Conservation (phyloP, 176 grass and related monocot genomes). For the barley (Hordeum vulgare) region DNA sequence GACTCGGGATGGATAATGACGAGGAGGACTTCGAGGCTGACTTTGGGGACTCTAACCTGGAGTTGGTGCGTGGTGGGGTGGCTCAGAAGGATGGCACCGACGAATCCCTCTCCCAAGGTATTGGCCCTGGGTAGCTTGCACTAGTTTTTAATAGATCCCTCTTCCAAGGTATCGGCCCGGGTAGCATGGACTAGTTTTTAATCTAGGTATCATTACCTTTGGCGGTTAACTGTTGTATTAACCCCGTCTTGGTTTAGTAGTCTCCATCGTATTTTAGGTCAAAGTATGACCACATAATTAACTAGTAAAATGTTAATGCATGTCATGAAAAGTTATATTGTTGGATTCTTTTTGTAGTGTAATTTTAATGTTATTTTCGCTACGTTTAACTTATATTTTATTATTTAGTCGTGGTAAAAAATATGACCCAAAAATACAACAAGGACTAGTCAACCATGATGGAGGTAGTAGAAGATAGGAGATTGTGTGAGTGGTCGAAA, state of each 20-base stretch:
- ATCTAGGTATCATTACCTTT: neutral
- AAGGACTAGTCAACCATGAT: no score
- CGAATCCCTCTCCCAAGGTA: slow-evolving; percentile 45
- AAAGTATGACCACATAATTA: no score
- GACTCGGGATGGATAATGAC: neutral
- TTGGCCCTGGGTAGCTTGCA: neutral
- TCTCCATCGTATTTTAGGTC: no score
- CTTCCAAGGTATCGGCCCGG: slow-evolving; percentile 25
- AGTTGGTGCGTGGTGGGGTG: neutral
- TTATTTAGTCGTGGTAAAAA: no score
- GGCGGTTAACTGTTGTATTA: no score
- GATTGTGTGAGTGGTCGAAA: no score
- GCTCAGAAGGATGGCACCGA: neutral
- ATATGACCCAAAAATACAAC: no score
- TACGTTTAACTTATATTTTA: no score
- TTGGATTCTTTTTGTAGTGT: no score
- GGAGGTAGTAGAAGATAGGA: neutral
- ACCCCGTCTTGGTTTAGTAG: neutral
- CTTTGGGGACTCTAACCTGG: slow-evolving; percentile 34
- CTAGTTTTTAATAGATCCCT: neutral
- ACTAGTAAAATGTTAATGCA: no score
- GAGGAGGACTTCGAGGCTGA: slow-evolving; percentile 71
- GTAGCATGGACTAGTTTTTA: neutral
- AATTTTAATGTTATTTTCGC: no score
- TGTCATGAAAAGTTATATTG: no score